These are phyloP conservation scores for Jaenimonas drosophilae DNA, from an alignment of 208 protist species.

Conservation along the genomic window DNA sequence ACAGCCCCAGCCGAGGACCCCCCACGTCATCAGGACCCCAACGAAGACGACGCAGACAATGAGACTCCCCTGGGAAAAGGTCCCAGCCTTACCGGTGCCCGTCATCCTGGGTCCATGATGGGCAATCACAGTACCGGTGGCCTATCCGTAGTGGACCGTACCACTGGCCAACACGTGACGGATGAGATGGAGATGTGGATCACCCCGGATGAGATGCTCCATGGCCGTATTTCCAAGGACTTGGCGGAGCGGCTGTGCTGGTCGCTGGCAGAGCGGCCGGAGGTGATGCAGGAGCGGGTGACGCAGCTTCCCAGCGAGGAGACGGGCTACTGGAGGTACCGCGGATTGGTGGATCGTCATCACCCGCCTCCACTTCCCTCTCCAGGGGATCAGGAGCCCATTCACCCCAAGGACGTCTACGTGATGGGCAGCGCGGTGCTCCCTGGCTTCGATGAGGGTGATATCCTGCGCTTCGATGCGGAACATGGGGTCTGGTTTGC, in stretches of 20 bases:
- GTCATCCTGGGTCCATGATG: neutral
- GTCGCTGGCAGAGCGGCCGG: constrained; percentile 53
- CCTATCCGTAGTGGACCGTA: constrained; percentile 12
- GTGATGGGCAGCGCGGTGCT: constrained; percentile 72
- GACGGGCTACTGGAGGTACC: constrained; percentile 64
- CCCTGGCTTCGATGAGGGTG: constrained; percentile 73
- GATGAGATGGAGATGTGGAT: constrained; percentile 83
- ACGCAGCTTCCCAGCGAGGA: constrained; percentile 36
- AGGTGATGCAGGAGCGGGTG: constrained; percentile 48
- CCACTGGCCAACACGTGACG: constrained; percentile 25
- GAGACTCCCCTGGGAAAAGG: neutral
- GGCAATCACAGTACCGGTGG: constrained; percentile 6
- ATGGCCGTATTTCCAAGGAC: constrained; percentile 53
- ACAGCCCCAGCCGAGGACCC: no score
- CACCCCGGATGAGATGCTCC: constrained; percentile 69
- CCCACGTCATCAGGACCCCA: constrained; percentile 13
- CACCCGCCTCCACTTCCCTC: constrained; percentile 41
- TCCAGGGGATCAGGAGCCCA: constrained; percentile 3
- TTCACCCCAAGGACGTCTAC: constrained; percentile 65
- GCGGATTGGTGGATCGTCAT: constrained; percentile 49
- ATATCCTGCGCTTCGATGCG: constrained; percentile 61
- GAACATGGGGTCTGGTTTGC: constrained; percentile 38
- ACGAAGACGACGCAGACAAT: no score
- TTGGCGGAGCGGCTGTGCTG: constrained; percentile 63
- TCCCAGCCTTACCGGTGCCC: no score